Evolutionary conservation across 257 asterid species (phyloP).

Genomic region (Gentiana macrophylla): DNA sequence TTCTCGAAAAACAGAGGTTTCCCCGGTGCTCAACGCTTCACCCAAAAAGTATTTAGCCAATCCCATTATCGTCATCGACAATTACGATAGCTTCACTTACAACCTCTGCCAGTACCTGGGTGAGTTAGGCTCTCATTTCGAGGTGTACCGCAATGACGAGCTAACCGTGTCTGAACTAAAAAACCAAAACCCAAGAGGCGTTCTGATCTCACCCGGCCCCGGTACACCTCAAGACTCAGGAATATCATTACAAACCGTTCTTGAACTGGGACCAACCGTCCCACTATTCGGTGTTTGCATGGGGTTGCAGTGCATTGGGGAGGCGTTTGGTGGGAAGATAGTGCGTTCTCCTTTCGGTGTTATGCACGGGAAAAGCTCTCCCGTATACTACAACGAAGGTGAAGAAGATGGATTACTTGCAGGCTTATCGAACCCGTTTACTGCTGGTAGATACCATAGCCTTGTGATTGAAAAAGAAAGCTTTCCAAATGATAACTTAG

Average conservation of each 20-base stretch:
- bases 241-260: slow-evolving; percentile 80
- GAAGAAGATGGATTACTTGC: slow-evolving; percentile 83
- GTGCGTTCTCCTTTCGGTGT: slow-evolving; percentile 87
- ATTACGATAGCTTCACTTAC: slow-evolving; percentile 95
- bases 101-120: slow-evolving; percentile 97
- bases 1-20: slow-evolving; percentile 21
- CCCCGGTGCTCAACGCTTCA: slow-evolving; percentile 20
- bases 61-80: slow-evolving; percentile 75
- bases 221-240: slow-evolving; percentile 97
- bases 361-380: slow-evolving; percentile 92
- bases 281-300: slow-evolving; percentile 98
- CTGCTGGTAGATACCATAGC: slow-evolving; percentile 94
- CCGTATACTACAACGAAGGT: slow-evolving; percentile 74
- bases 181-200: slow-evolving; percentile 79
- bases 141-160: slow-evolving; percentile 90
- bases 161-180: slow-evolving; percentile 71
- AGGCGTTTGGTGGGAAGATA: slow-evolving; percentile 95
- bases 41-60: slow-evolving; percentile 7
- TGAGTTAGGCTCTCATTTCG: slow-evolving; percentile 78
- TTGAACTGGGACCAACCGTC: slow-evolving; percentile 76
- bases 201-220: slow-evolving; percentile 92
- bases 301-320: slow-evolving; percentile 99
- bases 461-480: slow-evolving; percentile 85
- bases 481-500: slow-evolving; percentile 68
- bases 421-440: slow-evolving; percentile 86